Conservation (phyloP, 2,329 filamentous ascomycete genomes). For the Trichoderma oligosporum region DNA sequence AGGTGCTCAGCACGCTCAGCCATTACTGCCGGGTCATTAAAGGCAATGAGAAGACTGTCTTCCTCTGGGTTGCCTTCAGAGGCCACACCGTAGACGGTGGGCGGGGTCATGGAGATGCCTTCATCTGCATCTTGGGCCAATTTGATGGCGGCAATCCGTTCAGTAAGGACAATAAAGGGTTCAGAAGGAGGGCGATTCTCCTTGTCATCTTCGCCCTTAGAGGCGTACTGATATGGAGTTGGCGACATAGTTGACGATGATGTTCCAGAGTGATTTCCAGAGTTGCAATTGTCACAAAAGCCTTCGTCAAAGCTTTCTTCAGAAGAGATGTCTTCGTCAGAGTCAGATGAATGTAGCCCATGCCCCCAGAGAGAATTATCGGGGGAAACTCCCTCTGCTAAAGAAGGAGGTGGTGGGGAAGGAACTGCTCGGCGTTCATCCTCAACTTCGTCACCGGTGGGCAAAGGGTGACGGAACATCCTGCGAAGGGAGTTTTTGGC, state of each 20-base stretch:
- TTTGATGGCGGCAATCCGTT: background rate
- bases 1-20: slow-evolving; percentile 36
- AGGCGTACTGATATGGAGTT: background rate
- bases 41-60: background rate
- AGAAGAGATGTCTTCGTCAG: too few species aligned
- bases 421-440: background rate
- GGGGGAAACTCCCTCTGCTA: too few species aligned
- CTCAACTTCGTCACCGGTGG: slow-evolving; percentile 22
- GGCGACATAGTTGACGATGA: slow-evolving; percentile 23
- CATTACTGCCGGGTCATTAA: slow-evolving; percentile 29
- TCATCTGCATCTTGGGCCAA: slow-evolving; percentile 23
- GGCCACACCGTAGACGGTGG: too few species aligned
- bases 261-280: too few species aligned
- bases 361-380: too few species aligned
- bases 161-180: background rate
- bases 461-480: slow-evolving; percentile 30
- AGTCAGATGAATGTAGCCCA: too few species aligned
- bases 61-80: background rate
- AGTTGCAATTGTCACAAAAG: slow-evolving; percentile 13
- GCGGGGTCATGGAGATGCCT: background rate
- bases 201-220: too few species aligned
- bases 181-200: slow-evolving; percentile 21
- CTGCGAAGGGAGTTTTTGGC: slow-evolving; percentile 32
- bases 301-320: too few species aligned
- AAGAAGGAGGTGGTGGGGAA: background rate